phyloP scores from a whole-genome alignment of 106 monocot genomes.

The Dactylorhiza incarnata region DNA sequence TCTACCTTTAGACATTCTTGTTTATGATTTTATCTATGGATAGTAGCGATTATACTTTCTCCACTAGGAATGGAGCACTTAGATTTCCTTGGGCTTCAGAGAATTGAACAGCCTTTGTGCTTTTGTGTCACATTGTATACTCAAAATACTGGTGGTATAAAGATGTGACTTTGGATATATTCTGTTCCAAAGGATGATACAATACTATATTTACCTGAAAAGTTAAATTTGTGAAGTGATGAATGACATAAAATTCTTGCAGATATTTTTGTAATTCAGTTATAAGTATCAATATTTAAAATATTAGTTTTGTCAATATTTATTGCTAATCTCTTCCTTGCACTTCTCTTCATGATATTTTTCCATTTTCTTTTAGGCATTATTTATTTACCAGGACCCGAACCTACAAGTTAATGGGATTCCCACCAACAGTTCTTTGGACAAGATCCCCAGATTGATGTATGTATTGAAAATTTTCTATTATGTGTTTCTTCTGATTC shows the following conservation, averaged over 20 bases:
- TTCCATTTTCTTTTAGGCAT: background rate
- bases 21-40: background rate
- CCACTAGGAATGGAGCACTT: background rate
- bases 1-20: background rate
- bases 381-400: slow-evolving; percentile 28
- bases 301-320: background rate
- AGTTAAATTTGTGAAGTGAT: too few species aligned
- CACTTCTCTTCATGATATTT: background rate
- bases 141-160: too few species aligned
- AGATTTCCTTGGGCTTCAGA: background rate
- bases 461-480: slow-evolving; percentile 7
- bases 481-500: background rate
- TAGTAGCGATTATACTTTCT: background rate
- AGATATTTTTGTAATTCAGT: background rate
- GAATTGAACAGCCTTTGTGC: background rate
- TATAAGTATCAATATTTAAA: background rate
- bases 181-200: too few species aligned
- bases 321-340: background rate
- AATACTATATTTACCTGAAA: too few species aligned
- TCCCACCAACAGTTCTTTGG: slow-evolving; percentile 43
- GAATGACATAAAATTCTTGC: background rate
- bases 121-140: too few species aligned
- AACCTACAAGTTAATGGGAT: slow-evolving; percentile 55
- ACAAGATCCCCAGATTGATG: slow-evolving; percentile 50
- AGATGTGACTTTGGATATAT: too few species aligned